Evolutionary conservation across 345 rosid genomes (phyloP).

Genomic region (Moricandia arvensis): DNA sequence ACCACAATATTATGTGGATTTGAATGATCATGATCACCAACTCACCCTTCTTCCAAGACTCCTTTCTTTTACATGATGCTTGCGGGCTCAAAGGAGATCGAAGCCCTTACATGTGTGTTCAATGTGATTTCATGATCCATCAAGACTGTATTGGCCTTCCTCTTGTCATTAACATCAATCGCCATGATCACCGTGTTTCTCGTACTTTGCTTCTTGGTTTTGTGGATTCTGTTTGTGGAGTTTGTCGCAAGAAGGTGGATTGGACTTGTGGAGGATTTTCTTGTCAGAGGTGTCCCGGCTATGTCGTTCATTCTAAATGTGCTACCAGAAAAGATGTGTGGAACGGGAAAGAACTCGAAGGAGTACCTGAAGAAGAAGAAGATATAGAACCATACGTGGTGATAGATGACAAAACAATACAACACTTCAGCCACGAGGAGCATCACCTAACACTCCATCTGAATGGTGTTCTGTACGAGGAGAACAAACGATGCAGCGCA

Average conservation of each 20-base stretch:
- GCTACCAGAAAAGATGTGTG: neutral
- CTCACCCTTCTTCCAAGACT: neutral
- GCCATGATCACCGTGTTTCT: neutral
- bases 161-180: conserved; percentile 3
- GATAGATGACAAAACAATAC: neutral
- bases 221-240: neutral
- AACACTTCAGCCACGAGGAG: neutral
- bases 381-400: neutral
- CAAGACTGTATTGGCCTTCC: neutral
- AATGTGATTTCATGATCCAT: neutral
- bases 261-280: neutral
- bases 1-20: neutral
- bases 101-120: conserved; percentile 3
- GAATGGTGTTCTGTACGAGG: neutral
- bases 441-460: neutral
- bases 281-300: neutral
- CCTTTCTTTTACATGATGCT: neutral
- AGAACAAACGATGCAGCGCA: neutral
- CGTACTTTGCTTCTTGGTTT: neutral
- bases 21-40: neutral
- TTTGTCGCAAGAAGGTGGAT: neutral
- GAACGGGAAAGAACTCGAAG: neutral
- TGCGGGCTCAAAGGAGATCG: neutral
- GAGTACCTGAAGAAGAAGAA: neutral
- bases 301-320: neutral